Base-by-base conservation (phyloP, 2,329 filamentous ascomycete genomes). In the Phaeomoniella chlamydospora region DNA sequence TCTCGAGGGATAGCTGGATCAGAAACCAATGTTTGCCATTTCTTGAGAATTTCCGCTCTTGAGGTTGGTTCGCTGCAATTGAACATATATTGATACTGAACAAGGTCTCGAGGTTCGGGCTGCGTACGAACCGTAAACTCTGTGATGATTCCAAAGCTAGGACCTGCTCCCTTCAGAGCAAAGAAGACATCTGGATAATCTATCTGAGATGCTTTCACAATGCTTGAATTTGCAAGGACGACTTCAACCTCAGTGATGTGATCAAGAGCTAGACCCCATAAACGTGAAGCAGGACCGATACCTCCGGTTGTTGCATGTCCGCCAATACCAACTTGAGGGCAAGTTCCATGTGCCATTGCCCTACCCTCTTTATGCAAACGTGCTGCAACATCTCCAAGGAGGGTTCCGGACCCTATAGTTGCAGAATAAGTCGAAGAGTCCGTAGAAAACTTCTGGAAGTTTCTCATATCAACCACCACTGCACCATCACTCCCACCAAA, bases 211-310 rank as follows among this genome's bases (percentile, higher is more conserved):
- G 50, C 52, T 18, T 43, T 44, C 4, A 59, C 45, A 29, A 55
- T 50, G 29, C 42, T 55, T 3, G 51, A 51, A 38, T 58, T 55
- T 2, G 60, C 61, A 15, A 66, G 52, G 1, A 72, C 61, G 1
- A 70, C 64, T 18, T 65, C 59, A 2, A 67, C 50, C n/a, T 51
- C 61, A 6, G 62, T 45, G 14, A 74, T 57, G 15, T 62, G 60
- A 39, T 74, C 70, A 32, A 72, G 53, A 6, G 39, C 57, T 2
- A 66, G 50, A 13, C 70, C 69, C 61, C 65, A 70, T 18, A 60
- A 53, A 3, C 70, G 57, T 2, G 36, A 67, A 55, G 49, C 67
- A 1, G 48, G 44, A 14, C 58, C 58, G 2, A 54, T 44, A 2
- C 58, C 58, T 3, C 58, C 58, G 19, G 58, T 56, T 2, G 57